Evolutionary conservation across 2,329 filamentous ascomycete species (phyloP).

Genomic region (Eutypella sp.): DNA sequence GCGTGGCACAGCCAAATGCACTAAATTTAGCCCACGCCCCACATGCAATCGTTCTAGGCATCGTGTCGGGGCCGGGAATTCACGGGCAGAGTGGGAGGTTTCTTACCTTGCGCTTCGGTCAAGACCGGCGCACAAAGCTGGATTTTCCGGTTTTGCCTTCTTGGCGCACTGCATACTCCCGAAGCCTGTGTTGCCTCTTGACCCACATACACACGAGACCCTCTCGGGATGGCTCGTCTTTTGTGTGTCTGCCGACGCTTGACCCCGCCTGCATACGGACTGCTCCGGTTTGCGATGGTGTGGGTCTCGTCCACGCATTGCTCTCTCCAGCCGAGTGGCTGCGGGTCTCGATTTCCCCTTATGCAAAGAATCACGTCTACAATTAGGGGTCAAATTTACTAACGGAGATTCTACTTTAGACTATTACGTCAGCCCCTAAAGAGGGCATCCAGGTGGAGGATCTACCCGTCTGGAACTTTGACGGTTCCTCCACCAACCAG

Average conservation of each 20-base stretch:
- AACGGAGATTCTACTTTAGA: too few species aligned
- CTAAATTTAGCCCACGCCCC: conserved; percentile 4
- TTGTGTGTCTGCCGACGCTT: not conserved
- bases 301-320: not conserved
- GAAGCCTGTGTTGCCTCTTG: not conserved
- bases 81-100: not conserved
- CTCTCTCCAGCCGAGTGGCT: not conserved
- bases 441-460: conserved; percentile 44
- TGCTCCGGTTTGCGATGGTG: too few species aligned
- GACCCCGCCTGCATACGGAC: not conserved
- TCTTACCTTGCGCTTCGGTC: not conserved
- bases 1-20: conserved; percentile 6
- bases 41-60: not conserved
- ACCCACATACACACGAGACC: not conserved
- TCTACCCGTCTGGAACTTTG: conserved; percentile 52
- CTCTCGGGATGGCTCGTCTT: not conserved
- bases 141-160: conserved; percentile 19
- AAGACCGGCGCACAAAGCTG: conserved; percentile 9
- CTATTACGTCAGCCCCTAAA: conserved; percentile 40
- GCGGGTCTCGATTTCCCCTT: too few species aligned
- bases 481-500: conserved; percentile 85
- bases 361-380: not conserved
- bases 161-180: conserved; percentile 4
- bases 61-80: not conserved
- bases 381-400: too few species aligned